Evolutionary conservation across 2,329 filamentous ascomycete genomes (phyloP).

Genomic region (Acrocalymma vagum): DNA sequence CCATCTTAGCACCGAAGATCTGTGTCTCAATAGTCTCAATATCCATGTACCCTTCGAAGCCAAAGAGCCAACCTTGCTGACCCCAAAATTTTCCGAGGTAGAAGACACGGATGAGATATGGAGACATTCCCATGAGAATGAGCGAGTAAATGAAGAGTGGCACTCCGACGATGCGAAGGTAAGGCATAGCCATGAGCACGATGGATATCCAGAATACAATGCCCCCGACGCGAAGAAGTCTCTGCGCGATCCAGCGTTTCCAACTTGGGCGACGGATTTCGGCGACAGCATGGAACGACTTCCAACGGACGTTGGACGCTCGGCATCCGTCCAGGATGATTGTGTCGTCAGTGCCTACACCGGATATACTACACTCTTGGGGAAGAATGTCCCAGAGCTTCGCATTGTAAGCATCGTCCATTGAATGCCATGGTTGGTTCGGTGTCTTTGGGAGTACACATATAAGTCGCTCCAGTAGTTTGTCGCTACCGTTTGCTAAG

Average conservation of each 20-base stretch:
- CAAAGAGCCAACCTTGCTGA: constrained; percentile 54
- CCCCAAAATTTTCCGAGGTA: constrained; percentile 52
- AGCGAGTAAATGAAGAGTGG: constrained; percentile 34
- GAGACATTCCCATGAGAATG: constrained; percentile 37
- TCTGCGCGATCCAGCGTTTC: constrained; percentile 32
- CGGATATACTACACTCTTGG: constrained; percentile 48
- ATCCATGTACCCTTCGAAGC: constrained; percentile 53
- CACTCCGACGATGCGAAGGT: constrained; percentile 5
- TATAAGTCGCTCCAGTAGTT: constrained; percentile 56
- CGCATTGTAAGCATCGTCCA: constrained; percentile 51
- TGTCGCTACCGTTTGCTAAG: constrained; percentile 55
- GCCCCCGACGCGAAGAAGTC: constrained; percentile 25
- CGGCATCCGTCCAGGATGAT: constrained; percentile 54
- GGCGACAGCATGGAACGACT: constrained; percentile 47
- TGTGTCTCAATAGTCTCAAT: constrained; percentile 48
- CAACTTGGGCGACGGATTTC: constrained; percentile 32
- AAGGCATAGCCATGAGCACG: constrained; percentile 14
- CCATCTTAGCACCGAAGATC: constrained; percentile 49
- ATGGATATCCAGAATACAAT: constrained; percentile 24
- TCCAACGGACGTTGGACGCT: constrained; percentile 55
- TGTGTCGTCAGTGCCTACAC: constrained; percentile 51
- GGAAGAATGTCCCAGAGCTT: constrained; percentile 59
- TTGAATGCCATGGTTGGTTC: constrained; percentile 50
- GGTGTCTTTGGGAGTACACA: constrained; percentile 49
- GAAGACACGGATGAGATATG: constrained; percentile 45